Evolutionary conservation across 2,329 filamentous ascomycete species (phyloP).

Genomic region (Beauveria caledonica): DNA sequence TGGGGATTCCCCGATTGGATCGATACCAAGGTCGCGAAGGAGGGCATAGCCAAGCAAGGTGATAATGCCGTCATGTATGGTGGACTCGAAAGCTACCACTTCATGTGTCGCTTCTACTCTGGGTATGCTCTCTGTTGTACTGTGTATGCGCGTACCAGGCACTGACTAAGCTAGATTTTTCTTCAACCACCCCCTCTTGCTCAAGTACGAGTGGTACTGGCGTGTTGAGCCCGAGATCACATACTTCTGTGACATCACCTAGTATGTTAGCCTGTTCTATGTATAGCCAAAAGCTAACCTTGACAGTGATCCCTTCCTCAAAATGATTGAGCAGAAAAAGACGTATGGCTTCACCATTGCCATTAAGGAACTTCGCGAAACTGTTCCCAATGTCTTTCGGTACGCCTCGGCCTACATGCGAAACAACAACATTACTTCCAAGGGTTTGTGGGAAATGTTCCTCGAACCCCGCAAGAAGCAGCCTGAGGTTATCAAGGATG

Average conservation of each 20-base stretch:
- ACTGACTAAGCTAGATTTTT: constrained; percentile 58
- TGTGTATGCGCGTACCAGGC: neutral
- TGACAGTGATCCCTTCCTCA: constrained; percentile 79
- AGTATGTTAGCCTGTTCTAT: constrained; percentile 44
- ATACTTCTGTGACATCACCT: constrained; percentile 99
- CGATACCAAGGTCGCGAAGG: constrained; percentile 84
- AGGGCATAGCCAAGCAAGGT: constrained; percentile 93
- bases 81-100: constrained; percentile 95
- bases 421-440: constrained; percentile 78
- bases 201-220: constrained; percentile 99
- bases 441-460: constrained; percentile 99
- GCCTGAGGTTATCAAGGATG: constrained; percentile 51
- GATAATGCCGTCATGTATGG: constrained; percentile 99
- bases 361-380: constrained; percentile 95
- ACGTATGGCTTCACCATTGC: constrained; percentile 99
- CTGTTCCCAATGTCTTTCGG: constrained; percentile 95
- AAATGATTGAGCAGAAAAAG: constrained; percentile 92
- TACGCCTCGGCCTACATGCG: constrained; percentile 98
- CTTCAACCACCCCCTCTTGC: constrained; percentile 89
- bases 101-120: constrained; percentile 99
- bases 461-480: constrained; percentile 66
- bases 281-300: neutral
- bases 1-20: constrained; percentile 98
- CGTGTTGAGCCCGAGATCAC: constrained; percentile 98
- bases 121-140: constrained; percentile 48